Percentiles rank a stretch among this genome's conserved stretches.
Conservation (phyloP, 768 basidiomycete species). For the Serendipita sp. region DNA sequence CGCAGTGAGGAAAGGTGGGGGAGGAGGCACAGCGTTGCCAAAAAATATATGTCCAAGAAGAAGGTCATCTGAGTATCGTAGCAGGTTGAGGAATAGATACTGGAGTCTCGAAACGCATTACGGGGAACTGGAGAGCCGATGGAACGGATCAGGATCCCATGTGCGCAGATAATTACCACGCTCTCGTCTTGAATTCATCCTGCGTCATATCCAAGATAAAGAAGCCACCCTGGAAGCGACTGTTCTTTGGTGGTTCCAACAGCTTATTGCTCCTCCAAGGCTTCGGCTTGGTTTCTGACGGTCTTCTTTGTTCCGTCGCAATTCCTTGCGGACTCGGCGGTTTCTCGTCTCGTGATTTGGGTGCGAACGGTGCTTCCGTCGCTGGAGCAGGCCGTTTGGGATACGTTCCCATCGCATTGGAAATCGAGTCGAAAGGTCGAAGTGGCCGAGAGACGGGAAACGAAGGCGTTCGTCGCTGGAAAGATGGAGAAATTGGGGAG, state of each 20-base stretch:
- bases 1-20: background rate
- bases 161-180: background rate
- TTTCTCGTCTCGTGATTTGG: slow-evolving; percentile 19
- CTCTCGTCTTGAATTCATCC: slow-evolving; percentile 40
- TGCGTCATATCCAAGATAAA: slow-evolving; percentile 72
- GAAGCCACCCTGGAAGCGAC: slow-evolving; percentile 32
- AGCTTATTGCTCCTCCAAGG: slow-evolving; percentile 37
- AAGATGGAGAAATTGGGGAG: slow-evolving; percentile 12
- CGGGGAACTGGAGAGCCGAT: background rate
- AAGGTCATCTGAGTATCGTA: no score
- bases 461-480: slow-evolving; percentile 30
- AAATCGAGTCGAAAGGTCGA: slow-evolving; percentile 59
- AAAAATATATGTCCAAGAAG: no score
- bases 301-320: background rate
- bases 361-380: slow-evolving; percentile 8
- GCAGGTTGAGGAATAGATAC: no score
- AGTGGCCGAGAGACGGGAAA: slow-evolving; percentile 63
- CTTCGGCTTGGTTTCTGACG: slow-evolving; percentile 23
- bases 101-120: background rate
- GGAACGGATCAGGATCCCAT: background rate
- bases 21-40: no score
- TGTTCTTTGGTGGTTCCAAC: slow-evolving; percentile 60
- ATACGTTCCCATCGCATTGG: slow-evolving; percentile 23
- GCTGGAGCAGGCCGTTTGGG: slow-evolving; percentile 1
- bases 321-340: background rate